Base-by-base conservation (phyloP, 371 early-diverging fungal genomes). In the Apophysomyces variabilis region DNA sequence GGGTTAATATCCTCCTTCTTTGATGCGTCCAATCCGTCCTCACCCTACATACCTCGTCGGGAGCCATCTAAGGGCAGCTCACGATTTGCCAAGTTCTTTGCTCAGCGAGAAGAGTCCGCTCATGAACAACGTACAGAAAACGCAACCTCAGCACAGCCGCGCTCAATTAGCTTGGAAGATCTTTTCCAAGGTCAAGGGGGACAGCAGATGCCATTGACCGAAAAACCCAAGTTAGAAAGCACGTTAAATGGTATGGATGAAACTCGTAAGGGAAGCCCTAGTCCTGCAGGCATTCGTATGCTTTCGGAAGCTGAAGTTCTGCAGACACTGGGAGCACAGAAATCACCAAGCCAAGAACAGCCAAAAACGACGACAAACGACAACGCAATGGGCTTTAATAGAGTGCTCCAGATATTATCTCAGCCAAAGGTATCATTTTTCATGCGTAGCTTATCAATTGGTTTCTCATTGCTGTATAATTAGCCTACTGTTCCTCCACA, bases 61-160 rank as follows among this genome's bases (percentile, higher is more conserved):
- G 73, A 85, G 26, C 80, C 54, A 5, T 21, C 54, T 7, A 50
- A 50, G 21, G 54, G 79, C 43, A 85, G 86, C 0, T 89, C 89
- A 8, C 86, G 89, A 14, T 89, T 89, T 72, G 89, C 89, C 7
- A 83, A 80, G 14, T 89, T 89, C 72, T 89, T 89, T 69, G 73
- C 85, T 9, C 74, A 77, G 47, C 73, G 77, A 9, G 76, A 83
- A 46, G 86, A 82, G 50, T 74, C 69, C 16, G 57, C 43, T 32
- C 18, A 45, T 18, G 35, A 58, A 36, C 47, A 64, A 37, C 73
- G 67, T 39, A 63, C 73, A n/a, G 54, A 50, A 9, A 7, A 9
- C 4, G 21, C 4, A 13, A 18, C 54, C 16, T 72, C 74, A 5
- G 37, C 63, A 38, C 75, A 76, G 44, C 62, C 76, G 14, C 67